Percentiles rank a stretch among this genome's conserved stretches.
Evolutionary conservation across 2,329 filamentous ascomycete species (phyloP).

Genomic region (Arachnopeziza araneosa): DNA sequence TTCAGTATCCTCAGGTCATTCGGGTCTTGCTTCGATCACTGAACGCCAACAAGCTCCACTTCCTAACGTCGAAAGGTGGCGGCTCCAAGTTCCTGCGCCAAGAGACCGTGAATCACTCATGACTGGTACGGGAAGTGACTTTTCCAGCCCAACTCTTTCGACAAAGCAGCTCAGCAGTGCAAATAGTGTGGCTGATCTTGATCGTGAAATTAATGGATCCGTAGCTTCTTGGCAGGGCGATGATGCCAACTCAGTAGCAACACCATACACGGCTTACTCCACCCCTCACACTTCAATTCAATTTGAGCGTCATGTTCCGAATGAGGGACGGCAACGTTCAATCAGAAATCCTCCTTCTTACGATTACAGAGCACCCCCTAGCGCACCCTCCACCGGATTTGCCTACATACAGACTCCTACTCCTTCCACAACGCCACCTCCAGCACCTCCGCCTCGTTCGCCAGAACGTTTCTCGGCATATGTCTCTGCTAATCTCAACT

Average conservation of each 20-base stretch:
- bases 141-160: not conserved
- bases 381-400: not conserved
- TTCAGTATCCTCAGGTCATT: not conserved
- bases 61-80: constrained; percentile 18
- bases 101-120: not conserved
- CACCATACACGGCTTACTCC: constrained; percentile 3
- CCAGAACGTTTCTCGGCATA: not conserved
- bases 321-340: not conserved
- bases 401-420: not conserved
- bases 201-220: constrained; percentile 5
- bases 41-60: constrained; percentile 8
- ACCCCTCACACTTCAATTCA: not conserved
- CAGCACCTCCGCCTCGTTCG: not conserved
- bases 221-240: constrained; percentile 6
- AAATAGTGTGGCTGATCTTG: not conserved
- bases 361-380: not conserved
- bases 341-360: not conserved
- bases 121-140: not conserved
- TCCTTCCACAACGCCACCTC: not conserved
- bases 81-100: constrained; percentile 12
- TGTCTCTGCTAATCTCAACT: not conserved
- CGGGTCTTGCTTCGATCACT: constrained; percentile 12
- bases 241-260: constrained; percentile 2
- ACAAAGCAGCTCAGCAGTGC: not conserved
- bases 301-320: not conserved